phyloP scores from a whole-genome alignment of 2,329 filamentous ascomycete species.

The Pestalotiopsis sp. region DNA sequence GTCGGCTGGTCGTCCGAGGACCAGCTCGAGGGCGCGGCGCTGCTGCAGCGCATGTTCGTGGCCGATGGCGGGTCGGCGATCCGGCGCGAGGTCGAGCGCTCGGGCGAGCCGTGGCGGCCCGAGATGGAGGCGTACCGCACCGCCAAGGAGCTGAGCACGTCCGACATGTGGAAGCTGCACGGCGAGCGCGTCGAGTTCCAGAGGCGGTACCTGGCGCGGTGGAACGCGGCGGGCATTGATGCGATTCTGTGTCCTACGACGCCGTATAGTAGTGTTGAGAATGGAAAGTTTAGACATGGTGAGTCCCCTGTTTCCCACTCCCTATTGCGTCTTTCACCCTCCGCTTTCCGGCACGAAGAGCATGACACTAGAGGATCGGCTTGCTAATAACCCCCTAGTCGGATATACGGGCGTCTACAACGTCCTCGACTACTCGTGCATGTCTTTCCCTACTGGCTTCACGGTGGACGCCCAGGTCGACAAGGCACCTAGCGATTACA shows the following conservation, averaged over 20 bases:
- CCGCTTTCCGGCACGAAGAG: not conserved
- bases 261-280: conserved; percentile 45
- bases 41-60: conserved; percentile 49
- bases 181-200: conserved; percentile 47
- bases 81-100: conserved; percentile 37
- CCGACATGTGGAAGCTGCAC: conserved; percentile 52
- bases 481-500: conserved; percentile 28
- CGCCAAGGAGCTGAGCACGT: conserved; percentile 41
- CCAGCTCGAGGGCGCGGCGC: conserved; percentile 37
- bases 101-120: conserved; percentile 41
- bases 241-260: conserved; percentile 63
- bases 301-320: conserved; percentile 16
- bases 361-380: not conserved
- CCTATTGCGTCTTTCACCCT: not conserved
- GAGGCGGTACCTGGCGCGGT: conserved; percentile 48
- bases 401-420: conserved; percentile 54
- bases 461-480: conserved; percentile 43
- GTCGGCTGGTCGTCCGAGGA: conserved; percentile 54
- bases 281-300: conserved; percentile 47
- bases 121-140: conserved; percentile 27
- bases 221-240: conserved; percentile 55
- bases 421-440: conserved; percentile 48
- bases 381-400: conserved; percentile 32
- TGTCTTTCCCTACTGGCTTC: conserved; percentile 49
- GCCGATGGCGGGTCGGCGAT: conserved; percentile 50